Evolutionary conservation across 495 filamentous ascomycete species (phyloP).

Genomic region (Lindgomyces ingoldianus): DNA sequence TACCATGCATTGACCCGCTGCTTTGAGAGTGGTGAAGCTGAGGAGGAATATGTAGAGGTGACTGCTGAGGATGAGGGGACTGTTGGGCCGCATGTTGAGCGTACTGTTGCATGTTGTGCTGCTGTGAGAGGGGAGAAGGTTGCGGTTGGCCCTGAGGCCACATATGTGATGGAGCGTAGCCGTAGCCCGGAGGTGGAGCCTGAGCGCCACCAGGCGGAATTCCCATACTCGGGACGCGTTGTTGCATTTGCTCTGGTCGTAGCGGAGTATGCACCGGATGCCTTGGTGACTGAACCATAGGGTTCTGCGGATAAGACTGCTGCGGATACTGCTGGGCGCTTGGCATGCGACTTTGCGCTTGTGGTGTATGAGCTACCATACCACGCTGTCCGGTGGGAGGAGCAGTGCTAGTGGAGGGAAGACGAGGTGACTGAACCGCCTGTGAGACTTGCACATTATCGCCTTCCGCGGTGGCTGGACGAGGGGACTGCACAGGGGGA

Average conservation of each 20-base stretch:
- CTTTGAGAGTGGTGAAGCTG: constrained; percentile 60
- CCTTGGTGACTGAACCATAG: constrained; percentile 55
- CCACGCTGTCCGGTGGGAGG: constrained; percentile 28
- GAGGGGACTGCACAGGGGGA: constrained; percentile 22
- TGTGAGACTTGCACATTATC: constrained; percentile 31
- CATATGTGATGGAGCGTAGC: constrained; percentile 54
- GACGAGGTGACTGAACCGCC: constrained; percentile 39
- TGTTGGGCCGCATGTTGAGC: constrained; percentile 48
- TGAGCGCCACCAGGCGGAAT: constrained; percentile 33
- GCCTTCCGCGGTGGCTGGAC: constrained; percentile 26
- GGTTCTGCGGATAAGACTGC: constrained; percentile 55
- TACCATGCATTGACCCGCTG: constrained; percentile 42
- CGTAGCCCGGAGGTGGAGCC: constrained; percentile 49
- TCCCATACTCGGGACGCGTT: constrained; percentile 46
- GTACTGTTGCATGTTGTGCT: constrained; percentile 50
- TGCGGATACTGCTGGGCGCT: constrained; percentile 52
- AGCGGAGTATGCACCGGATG: constrained; percentile 53
- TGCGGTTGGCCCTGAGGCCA: constrained; percentile 57
- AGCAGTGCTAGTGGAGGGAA: constrained; percentile 52
- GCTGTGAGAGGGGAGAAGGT: constrained; percentile 53
- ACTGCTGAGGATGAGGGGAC: constrained; percentile 47
- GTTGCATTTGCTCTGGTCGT: constrained; percentile 52
- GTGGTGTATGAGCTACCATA: constrained; percentile 29
- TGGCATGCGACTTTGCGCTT: constrained; percentile 56
- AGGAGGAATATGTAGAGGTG: constrained; percentile 51